Percentiles rank a stretch among this genome's conserved stretches.
phyloP scores from a whole-genome alignment of 441 rosid genomes.

The Theobroma grandiflorum region DNA sequence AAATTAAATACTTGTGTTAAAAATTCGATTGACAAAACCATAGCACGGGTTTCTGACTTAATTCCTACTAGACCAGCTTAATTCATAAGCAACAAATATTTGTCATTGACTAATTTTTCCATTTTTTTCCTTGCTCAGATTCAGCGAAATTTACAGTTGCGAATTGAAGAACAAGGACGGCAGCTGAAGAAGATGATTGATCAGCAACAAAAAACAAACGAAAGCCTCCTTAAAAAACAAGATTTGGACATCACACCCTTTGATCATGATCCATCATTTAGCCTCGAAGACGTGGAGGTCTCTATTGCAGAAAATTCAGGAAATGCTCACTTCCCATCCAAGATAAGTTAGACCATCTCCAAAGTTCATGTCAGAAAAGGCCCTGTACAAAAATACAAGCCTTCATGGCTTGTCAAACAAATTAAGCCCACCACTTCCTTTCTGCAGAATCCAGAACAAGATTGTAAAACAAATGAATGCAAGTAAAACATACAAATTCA shows the following conservation, averaged over 20 bases:
- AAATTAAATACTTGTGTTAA: too few species aligned
- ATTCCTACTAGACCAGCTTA: too few species aligned
- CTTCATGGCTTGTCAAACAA: neutral
- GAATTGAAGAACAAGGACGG: slow-evolving; percentile 88
- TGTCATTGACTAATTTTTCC: neutral
- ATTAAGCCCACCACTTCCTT: neutral
- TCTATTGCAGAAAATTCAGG: slow-evolving; percentile 50
- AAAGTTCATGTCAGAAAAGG: neutral
- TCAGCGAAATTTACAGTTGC: slow-evolving; percentile 76
- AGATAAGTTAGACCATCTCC: slow-evolving; percentile 56
- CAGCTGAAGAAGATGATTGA: slow-evolving; percentile 83
- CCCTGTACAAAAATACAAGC: neutral
- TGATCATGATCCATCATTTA: slow-evolving; percentile 33
- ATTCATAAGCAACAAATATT: too few species aligned
- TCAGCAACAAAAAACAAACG: slow-evolving; percentile 65
- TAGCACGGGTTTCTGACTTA: too few species aligned
- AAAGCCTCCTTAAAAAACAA: slow-evolving; percentile 43
- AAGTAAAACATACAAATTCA: neutral
- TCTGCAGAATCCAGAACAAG: neutral
- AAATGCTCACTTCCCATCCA: slow-evolving; percentile 57
- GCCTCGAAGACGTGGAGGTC: slow-evolving; percentile 52
- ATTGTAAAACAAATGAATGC: neutral
- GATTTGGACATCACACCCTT: slow-evolving; percentile 32
- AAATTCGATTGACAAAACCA: too few species aligned
- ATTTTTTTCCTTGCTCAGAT: slow-evolving; percentile 43